Evolutionary conservation across 805 yeast species (phyloP).

Genomic region (Ogataea kodamae): DNA sequence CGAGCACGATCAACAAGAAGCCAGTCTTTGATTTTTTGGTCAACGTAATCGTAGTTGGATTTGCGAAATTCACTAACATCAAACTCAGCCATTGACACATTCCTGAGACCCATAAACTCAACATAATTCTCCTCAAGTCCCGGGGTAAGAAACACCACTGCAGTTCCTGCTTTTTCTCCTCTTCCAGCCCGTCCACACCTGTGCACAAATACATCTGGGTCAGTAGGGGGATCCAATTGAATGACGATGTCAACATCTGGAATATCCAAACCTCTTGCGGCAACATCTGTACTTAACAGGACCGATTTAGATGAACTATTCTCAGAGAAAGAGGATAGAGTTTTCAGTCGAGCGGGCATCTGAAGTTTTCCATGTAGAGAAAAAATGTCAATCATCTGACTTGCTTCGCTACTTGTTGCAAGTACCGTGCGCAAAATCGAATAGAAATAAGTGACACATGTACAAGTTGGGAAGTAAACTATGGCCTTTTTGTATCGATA

Average conservation of each 20-base stretch:
- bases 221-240: conserved; percentile 94
- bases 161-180: conserved; percentile 80
- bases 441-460: conserved; percentile 75
- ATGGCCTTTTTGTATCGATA: conserved; percentile 73
- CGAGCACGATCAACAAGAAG: conserved; percentile 69
- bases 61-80: conserved; percentile 20
- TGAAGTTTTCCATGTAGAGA: conserved; percentile 90
- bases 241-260: conserved; percentile 92
- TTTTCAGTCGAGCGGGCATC: conserved; percentile 74
- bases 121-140: conserved; percentile 82
- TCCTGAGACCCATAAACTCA: conserved; percentile 73
- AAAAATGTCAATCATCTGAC: conserved; percentile 38
- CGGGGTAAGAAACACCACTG: conserved; percentile 65
- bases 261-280: conserved; percentile 94
- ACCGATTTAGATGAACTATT: conserved; percentile 49
- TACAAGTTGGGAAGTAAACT: conserved; percentile 90
- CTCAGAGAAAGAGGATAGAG: conserved; percentile 58
- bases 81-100: conserved; percentile 48
- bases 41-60: conserved; percentile 19
- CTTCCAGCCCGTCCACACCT: conserved; percentile 95
- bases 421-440: conserved; percentile 45
- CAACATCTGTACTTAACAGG: conserved; percentile 93
- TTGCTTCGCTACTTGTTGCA: conserved; percentile 16
- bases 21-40: conserved; percentile 44
- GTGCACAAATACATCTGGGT: conserved; percentile 87